These are phyloP conservation scores for Colletotrichum liaoningense DNA, from an alignment of 2,329 filamentous ascomycete species.

Conservation along the genomic window DNA sequence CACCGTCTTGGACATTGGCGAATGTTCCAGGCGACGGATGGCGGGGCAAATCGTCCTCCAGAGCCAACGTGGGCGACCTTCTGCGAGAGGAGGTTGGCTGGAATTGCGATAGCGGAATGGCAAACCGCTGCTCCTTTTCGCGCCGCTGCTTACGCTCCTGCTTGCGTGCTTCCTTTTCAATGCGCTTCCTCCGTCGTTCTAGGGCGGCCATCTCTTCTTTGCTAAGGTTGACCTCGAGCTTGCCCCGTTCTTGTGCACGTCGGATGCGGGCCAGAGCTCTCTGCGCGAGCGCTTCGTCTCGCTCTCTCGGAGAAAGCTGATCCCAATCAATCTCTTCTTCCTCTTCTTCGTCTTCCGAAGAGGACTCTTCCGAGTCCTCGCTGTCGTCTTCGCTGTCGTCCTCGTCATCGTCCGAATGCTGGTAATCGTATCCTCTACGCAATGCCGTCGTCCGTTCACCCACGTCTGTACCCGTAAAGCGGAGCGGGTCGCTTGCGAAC, in stretches of 20 bases:
- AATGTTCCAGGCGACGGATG: constrained; percentile 52
- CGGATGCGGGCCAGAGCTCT: constrained; percentile 84
- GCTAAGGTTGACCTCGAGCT: constrained; percentile 82
- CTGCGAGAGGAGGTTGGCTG: constrained; percentile 54
- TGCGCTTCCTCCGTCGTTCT: constrained; percentile 73
- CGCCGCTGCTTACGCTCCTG: constrained; percentile 52
- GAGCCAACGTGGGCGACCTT: constrained; percentile 43
- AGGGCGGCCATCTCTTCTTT: constrained; percentile 84
- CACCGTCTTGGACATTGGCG: constrained; percentile 48
- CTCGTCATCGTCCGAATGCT: constrained; percentile 51
- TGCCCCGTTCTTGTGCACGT: constrained; percentile 80
- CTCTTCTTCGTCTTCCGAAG: constrained; percentile 52
- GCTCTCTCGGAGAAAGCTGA: constrained; percentile 68
- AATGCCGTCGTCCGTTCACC: constrained; percentile 52
- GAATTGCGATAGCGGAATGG: constrained; percentile 65
- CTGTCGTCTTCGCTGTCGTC: constrained; percentile 49
- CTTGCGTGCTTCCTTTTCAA: constrained; percentile 58
- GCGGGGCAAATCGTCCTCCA: constrained; percentile 50
- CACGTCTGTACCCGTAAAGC: constrained; percentile 71
- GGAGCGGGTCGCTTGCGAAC: constrained; percentile 70
- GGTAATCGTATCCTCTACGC: constrained; percentile 51
- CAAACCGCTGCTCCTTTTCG: constrained; percentile 59
- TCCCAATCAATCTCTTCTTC: constrained; percentile 59
- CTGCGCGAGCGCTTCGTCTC: constrained; percentile 81
- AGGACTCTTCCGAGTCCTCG: constrained; percentile 51